Conservation (phyloP, 768 basidiomycete genomes). For the Lyophyllum shimeji region DNA sequence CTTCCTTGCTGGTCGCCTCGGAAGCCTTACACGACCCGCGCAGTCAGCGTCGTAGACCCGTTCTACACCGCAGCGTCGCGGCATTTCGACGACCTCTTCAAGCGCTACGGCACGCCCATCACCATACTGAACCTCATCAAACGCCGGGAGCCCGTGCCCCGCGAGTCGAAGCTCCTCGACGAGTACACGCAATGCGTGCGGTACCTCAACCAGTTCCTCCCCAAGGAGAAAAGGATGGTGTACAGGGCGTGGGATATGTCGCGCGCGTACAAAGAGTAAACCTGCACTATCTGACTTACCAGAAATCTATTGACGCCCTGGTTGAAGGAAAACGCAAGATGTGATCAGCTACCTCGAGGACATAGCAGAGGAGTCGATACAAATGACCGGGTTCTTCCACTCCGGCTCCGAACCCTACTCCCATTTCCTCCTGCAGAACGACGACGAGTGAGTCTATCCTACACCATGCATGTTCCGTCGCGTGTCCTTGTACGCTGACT, state of each 20-base stretch:
- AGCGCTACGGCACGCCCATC: conserved; percentile 86
- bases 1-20: background rate
- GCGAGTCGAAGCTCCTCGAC: conserved; percentile 87
- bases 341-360: conserved; percentile 95
- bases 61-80: conserved; percentile 91
- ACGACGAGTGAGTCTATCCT: conserved; percentile 35
- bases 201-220: conserved; percentile 95
- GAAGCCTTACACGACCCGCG: conserved; percentile 1
- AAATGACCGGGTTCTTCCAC: conserved; percentile 93
- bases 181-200: conserved; percentile 91
- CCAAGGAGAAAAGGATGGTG: conserved; percentile 79
- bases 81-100: conserved; percentile 91
- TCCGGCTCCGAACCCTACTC: conserved; percentile 85
- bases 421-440: conserved; percentile 57
- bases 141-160: conserved; percentile 69
- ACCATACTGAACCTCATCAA: conserved; percentile 96
- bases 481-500: too few relatives aligned
- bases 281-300: conserved; percentile 1
- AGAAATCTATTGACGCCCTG: background rate
- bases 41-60: conserved; percentile 92
- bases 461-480: conserved; percentile 6
- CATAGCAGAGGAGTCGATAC: conserved; percentile 89
- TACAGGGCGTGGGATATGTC: conserved; percentile 98
- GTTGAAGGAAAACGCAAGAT: conserved; percentile 83
- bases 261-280: conserved; percentile 89